A percentile compares a stretch with the other conserved stretches of the same genome.
Evolutionary conservation across 257 asterid genomes (phyloP).

Genomic region (Solanum chmielewskii): DNA sequence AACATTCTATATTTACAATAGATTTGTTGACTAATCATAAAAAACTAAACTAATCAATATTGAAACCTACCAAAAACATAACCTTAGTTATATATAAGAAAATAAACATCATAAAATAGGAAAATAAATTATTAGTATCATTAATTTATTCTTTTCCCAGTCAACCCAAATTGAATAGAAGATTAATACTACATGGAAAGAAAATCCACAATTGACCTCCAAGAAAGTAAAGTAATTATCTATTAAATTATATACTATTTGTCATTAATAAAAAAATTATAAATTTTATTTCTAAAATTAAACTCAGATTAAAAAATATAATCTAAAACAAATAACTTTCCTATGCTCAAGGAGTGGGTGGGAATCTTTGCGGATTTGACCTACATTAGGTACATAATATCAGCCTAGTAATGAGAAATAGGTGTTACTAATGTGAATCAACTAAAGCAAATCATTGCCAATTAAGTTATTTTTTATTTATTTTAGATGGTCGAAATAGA

Average conservation of each 20-base stretch:
- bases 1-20: background rate
- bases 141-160: background rate
- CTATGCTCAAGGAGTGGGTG: too few relatives aligned
- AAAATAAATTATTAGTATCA: background rate
- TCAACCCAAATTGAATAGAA: background rate
- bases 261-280: too few relatives aligned
- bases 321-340: background rate
- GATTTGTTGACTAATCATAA: background rate
- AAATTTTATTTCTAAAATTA: background rate
- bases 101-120: background rate
- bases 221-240: background rate
- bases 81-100: background rate
- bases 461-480: too few relatives aligned
- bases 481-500: too few relatives aligned
- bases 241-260: background rate
- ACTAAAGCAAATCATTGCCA: background rate
- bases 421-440: background rate
- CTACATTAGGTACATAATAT: too few relatives aligned
- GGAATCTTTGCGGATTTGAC: too few relatives aligned
- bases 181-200: background rate
- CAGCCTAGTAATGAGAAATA: too few relatives aligned
- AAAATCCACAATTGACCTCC: background rate
- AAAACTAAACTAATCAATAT: background rate
- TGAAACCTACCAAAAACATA: background rate
- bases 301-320: background rate